Evolutionary conservation across 768 basidiomycete genomes (phyloP), one percentile per base, ranked within the genome.

Genomic region (Lactarius quietus): DNA sequence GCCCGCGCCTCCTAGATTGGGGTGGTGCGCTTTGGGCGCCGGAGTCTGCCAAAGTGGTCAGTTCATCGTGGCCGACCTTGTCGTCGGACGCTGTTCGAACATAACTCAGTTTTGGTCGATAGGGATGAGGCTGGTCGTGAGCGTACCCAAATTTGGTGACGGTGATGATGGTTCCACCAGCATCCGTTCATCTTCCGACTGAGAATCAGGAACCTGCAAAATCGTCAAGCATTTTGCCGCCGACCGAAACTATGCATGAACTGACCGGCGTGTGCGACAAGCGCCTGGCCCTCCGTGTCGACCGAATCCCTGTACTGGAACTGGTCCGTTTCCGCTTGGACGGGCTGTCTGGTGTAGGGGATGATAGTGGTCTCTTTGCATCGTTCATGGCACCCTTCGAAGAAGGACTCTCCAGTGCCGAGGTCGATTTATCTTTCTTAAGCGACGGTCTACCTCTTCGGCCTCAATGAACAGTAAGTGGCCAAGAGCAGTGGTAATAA

Each of bases 181-280:
- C 20, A 66, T n/a, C 0, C 6, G 56, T 45, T 62, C 65, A 33
- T 41, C 52, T 41, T 59, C 61, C 7, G 59, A 45, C 18, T 61
- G 54, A 45, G 65, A 66, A 62, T 66, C 65, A 33, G 65, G 65
- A 38, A 66, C 51, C 65, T 66, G 51, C n/a, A 26, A 20, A 28
- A 12, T 14, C 38, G 26, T 15, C 31, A 38, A 28, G 6, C 39
- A 57, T 48, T 33, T 52, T 31, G 36, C 15, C 10, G 0, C 14
- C n/a, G 33, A 26, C 20, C 52, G 51, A 28, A 29, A 28, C 15
- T 15, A 36, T 20, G 36, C 28, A 31, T 29, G 33, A 20, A 62
- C 65, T 66, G 14, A 66, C 65, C 18, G 61, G 56, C 15, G 57
- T 23, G n/a, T 39, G 51, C 35, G 61, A 36, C 10, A 52, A 31